A percentile compares a stretch with the other conserved stretches of the same genome.
Evolutionary conservation across 495 filamentous ascomycete species (phyloP).

Genomic region (Monascus purpureus): DNA sequence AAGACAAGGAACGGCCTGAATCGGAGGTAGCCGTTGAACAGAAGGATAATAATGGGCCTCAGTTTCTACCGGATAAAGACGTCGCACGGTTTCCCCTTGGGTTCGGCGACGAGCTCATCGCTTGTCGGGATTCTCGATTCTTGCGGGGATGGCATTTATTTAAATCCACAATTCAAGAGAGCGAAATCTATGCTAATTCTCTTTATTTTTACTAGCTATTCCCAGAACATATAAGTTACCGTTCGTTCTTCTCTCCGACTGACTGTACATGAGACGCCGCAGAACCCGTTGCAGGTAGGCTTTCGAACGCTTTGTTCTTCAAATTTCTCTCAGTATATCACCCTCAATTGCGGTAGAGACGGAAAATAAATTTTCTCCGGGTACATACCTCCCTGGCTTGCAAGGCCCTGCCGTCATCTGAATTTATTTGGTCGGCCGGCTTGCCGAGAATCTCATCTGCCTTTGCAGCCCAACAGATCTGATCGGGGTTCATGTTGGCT

Average conservation of each 20-base stretch:
- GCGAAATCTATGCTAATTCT: no score
- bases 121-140: no score
- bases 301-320: constrained; percentile 11
- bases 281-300: constrained; percentile 11
- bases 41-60: no score
- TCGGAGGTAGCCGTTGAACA: no score
- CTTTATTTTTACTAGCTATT: no score
- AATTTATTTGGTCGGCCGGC: constrained; percentile 5
- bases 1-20: no score
- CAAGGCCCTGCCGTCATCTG: constrained; percentile 13
- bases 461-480: constrained; percentile 2
- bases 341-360: neutral
- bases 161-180: no score
- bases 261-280: constrained; percentile 14
- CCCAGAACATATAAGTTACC: no score
- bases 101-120: no score
- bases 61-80: no score
- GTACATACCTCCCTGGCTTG: constrained; percentile 13
- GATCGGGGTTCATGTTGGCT: neutral
- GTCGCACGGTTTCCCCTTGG: no score
- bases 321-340: neutral
- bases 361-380: neutral
- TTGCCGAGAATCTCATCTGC: constrained; percentile 17
- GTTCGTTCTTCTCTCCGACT: constrained; percentile 13
- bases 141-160: no score